A percentile compares a stretch with the other conserved stretches of the same genome.
Evolutionary conservation across 116 monocot species (phyloP).

Genomic region (Dioscorea cayenensis): DNA sequence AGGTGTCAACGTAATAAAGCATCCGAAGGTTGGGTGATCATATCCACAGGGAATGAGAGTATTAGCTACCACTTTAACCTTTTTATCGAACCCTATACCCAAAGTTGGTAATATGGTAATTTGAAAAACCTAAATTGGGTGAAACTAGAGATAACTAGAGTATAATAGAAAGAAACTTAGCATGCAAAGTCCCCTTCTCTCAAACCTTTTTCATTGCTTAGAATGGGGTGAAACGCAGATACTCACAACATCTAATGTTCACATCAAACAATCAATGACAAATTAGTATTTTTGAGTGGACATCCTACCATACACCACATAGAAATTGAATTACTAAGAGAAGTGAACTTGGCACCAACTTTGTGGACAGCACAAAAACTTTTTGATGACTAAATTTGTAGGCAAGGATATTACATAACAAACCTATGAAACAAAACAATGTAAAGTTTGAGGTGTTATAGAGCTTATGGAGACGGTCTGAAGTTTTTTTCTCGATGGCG

Average conservation of each 20-base stretch:
- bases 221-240: slow-evolving; percentile 24
- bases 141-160: background rate
- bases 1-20: too few relatives aligned
- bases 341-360: slow-evolving; percentile 22
- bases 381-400: background rate
- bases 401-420: too few relatives aligned
- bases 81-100: too few relatives aligned
- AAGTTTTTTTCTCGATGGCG: slow-evolving; percentile 16
- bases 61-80: too few relatives aligned
- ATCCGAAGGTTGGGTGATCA: too few relatives aligned
- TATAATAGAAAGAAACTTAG: background rate
- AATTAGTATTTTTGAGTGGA: slow-evolving; percentile 8
- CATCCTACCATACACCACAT: slow-evolving; percentile 27
- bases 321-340: background rate
- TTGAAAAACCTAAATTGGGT: too few relatives aligned
- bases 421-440: background rate
- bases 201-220: slow-evolving; percentile 34
- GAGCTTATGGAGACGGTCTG: background rate
- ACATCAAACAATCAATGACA: slow-evolving; percentile 29
- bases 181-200: background rate
- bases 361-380: slow-evolving; percentile 11
- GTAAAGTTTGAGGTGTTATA: background rate
- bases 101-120: too few relatives aligned
- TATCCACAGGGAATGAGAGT: too few relatives aligned
- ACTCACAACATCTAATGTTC: slow-evolving; percentile 33